phyloP scores from a whole-genome alignment of 495 filamentous ascomycete species.

The Penicillium steckii region DNA sequence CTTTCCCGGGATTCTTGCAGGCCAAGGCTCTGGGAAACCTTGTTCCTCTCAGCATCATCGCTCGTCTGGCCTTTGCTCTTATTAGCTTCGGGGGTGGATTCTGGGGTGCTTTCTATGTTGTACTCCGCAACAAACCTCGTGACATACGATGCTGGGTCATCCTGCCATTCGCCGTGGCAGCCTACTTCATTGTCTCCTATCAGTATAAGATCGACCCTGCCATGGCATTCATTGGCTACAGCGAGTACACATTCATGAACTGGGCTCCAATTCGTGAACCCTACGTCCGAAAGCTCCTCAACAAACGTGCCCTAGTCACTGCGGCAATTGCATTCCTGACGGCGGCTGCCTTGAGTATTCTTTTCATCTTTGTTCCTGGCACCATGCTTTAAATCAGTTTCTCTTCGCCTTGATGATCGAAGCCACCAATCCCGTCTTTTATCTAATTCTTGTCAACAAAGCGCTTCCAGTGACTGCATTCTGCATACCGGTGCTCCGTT shows the following conservation, averaged over 20 bases:
- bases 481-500: conserved; percentile 1
- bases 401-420: not conserved
- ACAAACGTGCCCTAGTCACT: conserved; percentile 76
- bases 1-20: conserved; percentile 93
- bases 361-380: conserved; percentile 93
- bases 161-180: conserved; percentile 86
- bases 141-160: conserved; percentile 83
- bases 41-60: conserved; percentile 80
- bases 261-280: conserved; percentile 85
- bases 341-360: conserved; percentile 69
- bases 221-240: conserved; percentile 82
- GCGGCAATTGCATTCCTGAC: conserved; percentile 69
- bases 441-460: not conserved
- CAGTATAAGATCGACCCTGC: conserved; percentile 93
- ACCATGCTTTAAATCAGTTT: conserved; percentile 64
- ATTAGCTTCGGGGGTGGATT: conserved; percentile 85
- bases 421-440: not conserved
- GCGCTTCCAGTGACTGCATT: not conserved
- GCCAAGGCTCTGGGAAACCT: conserved; percentile 94
- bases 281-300: conserved; percentile 80
- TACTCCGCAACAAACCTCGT: conserved; percentile 79
- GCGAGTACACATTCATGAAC: conserved; percentile 92
- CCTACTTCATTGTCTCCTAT: conserved; percentile 84
- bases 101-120: conserved; percentile 90
- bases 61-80: conserved; percentile 82